A percentile compares a stretch with the other conserved stretches of the same genome.
These are phyloP conservation scores for Emergomyces pasteurianus DNA, from an alignment of 2,329 filamentous ascomycete genomes.

Conservation along the genomic window DNA sequence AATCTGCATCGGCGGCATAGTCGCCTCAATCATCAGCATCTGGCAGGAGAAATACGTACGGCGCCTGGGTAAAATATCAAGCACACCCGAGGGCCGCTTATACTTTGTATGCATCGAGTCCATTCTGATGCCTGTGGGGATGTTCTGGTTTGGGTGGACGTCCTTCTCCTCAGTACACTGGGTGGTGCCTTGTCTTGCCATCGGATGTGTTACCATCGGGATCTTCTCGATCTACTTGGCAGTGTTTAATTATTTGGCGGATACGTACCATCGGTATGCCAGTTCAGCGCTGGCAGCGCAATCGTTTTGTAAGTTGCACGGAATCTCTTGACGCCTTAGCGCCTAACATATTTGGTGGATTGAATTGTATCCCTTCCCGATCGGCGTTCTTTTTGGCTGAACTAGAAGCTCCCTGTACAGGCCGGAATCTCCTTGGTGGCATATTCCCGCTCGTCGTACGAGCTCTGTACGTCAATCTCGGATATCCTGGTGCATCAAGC, in stretches of 20 bases:
- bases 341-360: too few species aligned
- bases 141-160: slow-evolving; percentile 73
- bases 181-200: slow-evolving; percentile 58
- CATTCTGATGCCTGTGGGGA: slow-evolving; percentile 61
- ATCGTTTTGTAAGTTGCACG: slow-evolving; percentile 49
- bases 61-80: slow-evolving; percentile 34
- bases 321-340: too few species aligned
- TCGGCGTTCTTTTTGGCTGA: neutral
- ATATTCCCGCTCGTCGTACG: slow-evolving; percentile 66
- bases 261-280: slow-evolving; percentile 75
- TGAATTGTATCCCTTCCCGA: neutral
- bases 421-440: slow-evolving; percentile 68
- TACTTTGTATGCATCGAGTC: slow-evolving; percentile 74
- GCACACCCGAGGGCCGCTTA: slow-evolving; percentile 60
- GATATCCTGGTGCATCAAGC: slow-evolving; percentile 58
- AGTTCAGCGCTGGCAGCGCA: slow-evolving; percentile 79
- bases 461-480: slow-evolving; percentile 60
- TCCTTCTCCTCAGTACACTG: slow-evolving; percentile 52
- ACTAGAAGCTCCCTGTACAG: slow-evolving; percentile 10
- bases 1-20: slow-evolving; percentile 53
- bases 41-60: slow-evolving; percentile 57
- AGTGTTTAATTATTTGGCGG: slow-evolving; percentile 86
- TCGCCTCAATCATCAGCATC: slow-evolving; percentile 59
- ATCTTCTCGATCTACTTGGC: slow-evolving; percentile 81
- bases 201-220: slow-evolving; percentile 67